Evolutionary conservation across 148 eudicot species (phyloP).

Genomic region (Arbutus unedo): DNA sequence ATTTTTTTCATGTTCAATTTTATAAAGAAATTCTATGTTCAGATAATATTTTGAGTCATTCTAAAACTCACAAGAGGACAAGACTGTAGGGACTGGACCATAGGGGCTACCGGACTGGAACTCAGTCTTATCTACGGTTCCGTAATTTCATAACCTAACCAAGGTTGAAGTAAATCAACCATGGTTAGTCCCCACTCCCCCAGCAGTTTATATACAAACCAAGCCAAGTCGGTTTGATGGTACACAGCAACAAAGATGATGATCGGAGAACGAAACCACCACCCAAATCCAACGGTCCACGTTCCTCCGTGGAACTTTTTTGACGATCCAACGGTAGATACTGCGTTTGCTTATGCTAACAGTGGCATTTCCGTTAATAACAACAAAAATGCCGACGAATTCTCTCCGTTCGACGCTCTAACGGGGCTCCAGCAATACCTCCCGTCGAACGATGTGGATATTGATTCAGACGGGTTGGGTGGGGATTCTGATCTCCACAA

Average conservation of each 20-base stretch:
- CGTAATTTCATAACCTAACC: neutral
- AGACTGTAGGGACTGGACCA: too few relatives aligned
- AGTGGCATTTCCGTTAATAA: neutral
- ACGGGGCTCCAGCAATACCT: conserved; percentile 3
- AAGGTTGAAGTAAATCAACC: neutral
- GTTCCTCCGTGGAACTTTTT: conserved; percentile 17
- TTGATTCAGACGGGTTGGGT: neutral
- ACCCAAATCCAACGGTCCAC: conserved; percentile 14
- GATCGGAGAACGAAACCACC: neutral
- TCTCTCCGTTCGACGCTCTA: neutral
- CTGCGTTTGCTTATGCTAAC: neutral
- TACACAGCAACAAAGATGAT: conserved; percentile 3
- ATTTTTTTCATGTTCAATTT: too few relatives aligned
- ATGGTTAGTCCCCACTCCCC: neutral
- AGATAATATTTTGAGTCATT: too few relatives aligned
- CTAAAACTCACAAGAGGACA: too few relatives aligned
- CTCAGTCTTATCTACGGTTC: too few relatives aligned
- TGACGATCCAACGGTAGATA: conserved; percentile 7
- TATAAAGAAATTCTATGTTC: too few relatives aligned
- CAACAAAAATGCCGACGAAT: too few relatives aligned
- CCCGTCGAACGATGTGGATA: conserved; percentile 9
- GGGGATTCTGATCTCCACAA: neutral
- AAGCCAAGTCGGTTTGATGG: too few relatives aligned
- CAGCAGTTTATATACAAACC: conserved; percentile 8
- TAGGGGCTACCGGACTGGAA: too few relatives aligned